Base-by-base conservation (phyloP, 257 asterid species). In the Nicotiana knightiana region DNA sequence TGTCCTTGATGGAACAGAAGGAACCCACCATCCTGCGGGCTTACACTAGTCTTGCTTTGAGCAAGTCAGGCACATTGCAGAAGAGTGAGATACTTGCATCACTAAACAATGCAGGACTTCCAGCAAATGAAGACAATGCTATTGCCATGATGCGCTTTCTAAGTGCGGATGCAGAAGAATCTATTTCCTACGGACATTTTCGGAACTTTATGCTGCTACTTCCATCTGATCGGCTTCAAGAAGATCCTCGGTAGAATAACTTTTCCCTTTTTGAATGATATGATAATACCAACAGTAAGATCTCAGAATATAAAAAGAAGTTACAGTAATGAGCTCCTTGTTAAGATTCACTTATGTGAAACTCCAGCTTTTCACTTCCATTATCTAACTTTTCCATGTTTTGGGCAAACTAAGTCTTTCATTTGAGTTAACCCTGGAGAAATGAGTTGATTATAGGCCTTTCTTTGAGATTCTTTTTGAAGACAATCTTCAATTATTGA, bases 91-190 rank as follows among this genome's bases (percentile, higher is more conserved):
- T 96, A 77, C 84, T 96, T 92, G 89, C 98, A 30, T 96, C 98
- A 61, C 86, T 96, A 87, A 79, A 89, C 85, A 96, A 93, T 75
- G 98, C 99, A 17, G 99, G 98, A 48, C 97, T 96, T 82, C 99
- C 99, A 15, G 93, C 99, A 3, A 93, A 96, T 88, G 99, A 96
- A 86, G 99, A 96, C 88, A 96, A 94, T 90, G 99, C 98, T 78
- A 91, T 96, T 83, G 99, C 98, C 48, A 94, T 96, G 99, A 91
- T 96, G 99, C 98, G 99, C 76, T 96, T 94, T 91, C 90, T 96
- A 57, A 96, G 95, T 87, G 92, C 93, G 4, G 98, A 96, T 83
- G 86, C 93, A 0, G 98, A 93, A 87, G 94, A 90, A 87, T 96
- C 98, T 61, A 94, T 96, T 85, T 96, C 99, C n/a, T 96, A 96